A percentile compares a stretch with the other conserved stretches of the same genome.
These are phyloP conservation scores for Penicillium sp. DNA, from an alignment of 2,329 filamentous ascomycete species.

Conservation along the genomic window DNA sequence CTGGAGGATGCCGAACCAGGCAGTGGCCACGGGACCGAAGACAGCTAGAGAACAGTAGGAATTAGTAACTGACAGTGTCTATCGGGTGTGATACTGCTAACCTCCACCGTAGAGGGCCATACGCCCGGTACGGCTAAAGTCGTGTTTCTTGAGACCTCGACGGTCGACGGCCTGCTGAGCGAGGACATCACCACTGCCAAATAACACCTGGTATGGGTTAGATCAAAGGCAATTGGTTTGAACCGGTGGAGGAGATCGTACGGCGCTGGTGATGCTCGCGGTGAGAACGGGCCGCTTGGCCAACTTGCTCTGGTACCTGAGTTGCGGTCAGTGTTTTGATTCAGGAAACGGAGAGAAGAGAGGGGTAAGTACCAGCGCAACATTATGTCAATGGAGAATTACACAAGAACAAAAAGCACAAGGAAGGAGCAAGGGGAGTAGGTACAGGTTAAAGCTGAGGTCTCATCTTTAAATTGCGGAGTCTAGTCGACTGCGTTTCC, in stretches of 20 bases:
- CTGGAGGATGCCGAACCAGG: slow-evolving; percentile 79
- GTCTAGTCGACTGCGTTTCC: slow-evolving; percentile 6
- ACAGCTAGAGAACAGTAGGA: slow-evolving; percentile 46
- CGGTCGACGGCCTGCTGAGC: slow-evolving; percentile 89
- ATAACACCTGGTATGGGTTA: slow-evolving; percentile 59
- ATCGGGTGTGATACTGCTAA: slow-evolving; percentile 23
- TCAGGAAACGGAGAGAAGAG: slow-evolving; percentile 5
- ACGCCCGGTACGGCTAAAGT: slow-evolving; percentile 49
- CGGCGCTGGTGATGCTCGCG: slow-evolving; percentile 80
- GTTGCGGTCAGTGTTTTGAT: slow-evolving; percentile 14
- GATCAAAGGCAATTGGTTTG: not conserved
- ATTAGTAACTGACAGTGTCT: not conserved
- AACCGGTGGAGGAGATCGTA: slow-evolving; percentile 31
- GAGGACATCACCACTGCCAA: slow-evolving; percentile 83
- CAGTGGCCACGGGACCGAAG: slow-evolving; percentile 83
- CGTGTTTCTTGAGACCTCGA: slow-evolving; percentile 71
- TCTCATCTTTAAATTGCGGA: slow-evolving; percentile 26
- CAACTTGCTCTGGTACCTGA: slow-evolving; percentile 79
- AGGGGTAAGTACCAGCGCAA: slow-evolving; percentile 33
- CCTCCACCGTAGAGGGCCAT: slow-evolving; percentile 50
- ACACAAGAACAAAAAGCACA: not conserved
- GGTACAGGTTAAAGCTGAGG: slow-evolving; percentile 1
- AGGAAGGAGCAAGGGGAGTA: not conserved
- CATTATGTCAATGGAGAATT: slow-evolving; percentile 23
- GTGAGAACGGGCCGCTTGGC: slow-evolving; percentile 80